Evolutionary conservation across 75 land plant species (phyloP), one percentile per base, ranked within the genome.

Genomic region (Chamaecyparis obtusa): DNA sequence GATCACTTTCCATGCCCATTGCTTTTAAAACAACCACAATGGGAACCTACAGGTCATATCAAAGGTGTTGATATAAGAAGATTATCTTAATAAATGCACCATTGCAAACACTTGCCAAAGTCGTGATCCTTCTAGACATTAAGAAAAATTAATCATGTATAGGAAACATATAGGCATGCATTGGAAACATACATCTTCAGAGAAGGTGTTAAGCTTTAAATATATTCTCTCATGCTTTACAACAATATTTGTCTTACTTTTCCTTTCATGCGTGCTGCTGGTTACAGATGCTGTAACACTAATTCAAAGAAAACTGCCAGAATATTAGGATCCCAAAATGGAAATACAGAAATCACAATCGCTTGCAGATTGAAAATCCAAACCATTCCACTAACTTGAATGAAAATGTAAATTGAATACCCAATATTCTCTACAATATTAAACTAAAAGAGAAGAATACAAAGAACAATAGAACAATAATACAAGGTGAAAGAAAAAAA

Each of bases 1-100:
- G 99, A 90, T 97, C 99, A 88, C 94, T 95, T 86, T 97, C 99
- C 97, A 97, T 97, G 74, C 99, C 99, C 99, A 98, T 95, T 13
- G 99, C 99, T 87, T 95, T 97, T 90, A 98, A 85, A n/a, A 98
- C 94, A 5, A 93, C 95, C 86, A 98, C 93, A 55, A 98, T 93
- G 37, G 99, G 99, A 89, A 98, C 87, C 99, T 98, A 89, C n/a
- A 87, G 79, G 57, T 32, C 44, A 44, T 88, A 44, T 43, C 8
- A 24, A 54, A 83, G 5, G 55, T n/a, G 64, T 84, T 13, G 51
- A 6, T 55, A 51, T 55, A 84, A 35, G 3, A 81, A 44, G 13
- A 27, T 27, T n/a, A 44, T 14, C 51, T 81, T 81, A 81, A 44
- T 81, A 27, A 19, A 81, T 43, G 83, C 46, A 78, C 21, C 21